Base-by-base conservation (phyloP, 495 filamentous ascomycete species). In the Apodospora peruviana region DNA sequence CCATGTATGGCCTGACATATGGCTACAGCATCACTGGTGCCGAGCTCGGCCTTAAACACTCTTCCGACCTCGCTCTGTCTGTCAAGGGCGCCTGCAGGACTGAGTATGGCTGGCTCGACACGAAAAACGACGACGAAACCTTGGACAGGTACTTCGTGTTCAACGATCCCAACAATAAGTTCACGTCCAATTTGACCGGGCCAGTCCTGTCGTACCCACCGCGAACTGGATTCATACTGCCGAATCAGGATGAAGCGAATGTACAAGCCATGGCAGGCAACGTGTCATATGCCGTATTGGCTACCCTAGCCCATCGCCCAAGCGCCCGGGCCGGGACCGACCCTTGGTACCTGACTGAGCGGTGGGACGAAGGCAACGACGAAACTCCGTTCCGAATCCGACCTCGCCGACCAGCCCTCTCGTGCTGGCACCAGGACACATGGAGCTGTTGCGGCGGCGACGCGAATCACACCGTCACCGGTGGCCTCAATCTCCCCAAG, bases 81-180 rank as follows among this genome's bases (percentile, higher is more conserved):
- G 18, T 43, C 19, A 43, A 37, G 0, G 47, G 47, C 8, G 25
- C 40, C 3, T 50, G 47, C 18, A n/a, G n/a, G 5, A 50, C 47
- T 5, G 47, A 50, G 19, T 50, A 50, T 19, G 47, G 40, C 14
- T 50, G 47, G 47, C 8, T 50, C 2, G 14, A 40, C 38, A 40
- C 4, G n/a, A 18, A 20, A 1, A 17, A 43, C 7, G 19, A 7
- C 19, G 19, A 2, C 40, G 18, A 25, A n/a, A 41, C 35, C 2
- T 4, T 23, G 0, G 27, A 43, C 8, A 17, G n/a, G 11, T 27
- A 34, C 40, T 12, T 11, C 20, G 0, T 21, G 2, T 37, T 43
- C 19, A 21, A 21, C 16, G 20, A 34, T 34, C 24, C 43, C 5
- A 12, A 7, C 18, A 40, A 3, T 12, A 45, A 21, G 8, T 17